Evolutionary conservation across 2,329 filamentous ascomycete species (phyloP), one percentile per base, ranked within the genome.

Genomic region (Dryadomyces quercus-mongolicae): DNA sequence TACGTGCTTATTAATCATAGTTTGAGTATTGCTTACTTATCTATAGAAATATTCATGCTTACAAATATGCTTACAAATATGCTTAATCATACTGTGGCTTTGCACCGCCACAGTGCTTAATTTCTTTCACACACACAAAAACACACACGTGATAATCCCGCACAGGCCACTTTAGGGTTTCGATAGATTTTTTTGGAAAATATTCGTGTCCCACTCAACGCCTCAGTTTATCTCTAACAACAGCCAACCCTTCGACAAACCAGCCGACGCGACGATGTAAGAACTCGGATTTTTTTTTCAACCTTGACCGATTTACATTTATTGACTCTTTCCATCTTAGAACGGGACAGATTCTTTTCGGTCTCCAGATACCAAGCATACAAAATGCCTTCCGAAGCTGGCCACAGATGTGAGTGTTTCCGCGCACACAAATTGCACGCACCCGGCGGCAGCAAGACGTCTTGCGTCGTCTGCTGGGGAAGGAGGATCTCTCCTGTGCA

Each of bases 341-440:
- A 22, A 47, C 51, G 22, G 55, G 52, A 54, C 48, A 51, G 48
- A 56, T 51, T 52, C 42, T 49, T 46, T 49, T 55, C 21, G 50
- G 54, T 56, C 54, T 49, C 56, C 52, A 51, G 18, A 56, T 43
- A 54, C 76, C 31, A 48, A 57, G 51, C 55, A 53, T 49, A 51
- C 84, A 90, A 81, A 74, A 93, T 93, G 87, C 82, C 85, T 86
- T 85, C 86, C 71, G 86, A 88, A 82, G 79, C 85, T 71, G 86
- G 86, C 76, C 86, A 91, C 84, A 83, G 87, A 86, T 79, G 87
- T 92, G 77, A 87, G 87, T 87, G 63, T 54, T 36, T 12, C 42
- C 31, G 25, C 50, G 25, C 50, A 34, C 38, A 51, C 38, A 22
- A 31, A 31, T 31, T 31, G 6, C 21, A 16, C 25, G 18, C 18